Base-by-base conservation (phyloP, 352 stramenopile species). In the Phytopythium ostracodes region DNA sequence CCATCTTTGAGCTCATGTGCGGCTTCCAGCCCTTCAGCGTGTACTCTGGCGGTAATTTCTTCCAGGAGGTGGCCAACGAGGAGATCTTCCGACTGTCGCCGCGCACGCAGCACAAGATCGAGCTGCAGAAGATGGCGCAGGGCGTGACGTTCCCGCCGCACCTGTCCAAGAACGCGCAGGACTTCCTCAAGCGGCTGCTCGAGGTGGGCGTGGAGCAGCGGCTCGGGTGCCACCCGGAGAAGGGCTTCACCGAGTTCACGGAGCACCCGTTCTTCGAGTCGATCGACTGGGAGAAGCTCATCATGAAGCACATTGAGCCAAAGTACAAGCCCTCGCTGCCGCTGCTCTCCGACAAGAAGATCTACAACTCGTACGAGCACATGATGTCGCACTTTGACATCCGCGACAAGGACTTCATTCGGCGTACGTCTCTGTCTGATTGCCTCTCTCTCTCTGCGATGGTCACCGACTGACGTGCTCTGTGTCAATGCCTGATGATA, bases 331-430 rank as follows among this genome's bases (percentile, higher is more conserved):
- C 87, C 10, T 70, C 64, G 11, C 59, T 94, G 50, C 70, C 80
- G 18, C 64, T 77, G 42, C 71, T 90, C 38, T 84, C 73, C 38
- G 85, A 93, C 66, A 91, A 91, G 66, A 89, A 88, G 63, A 89
- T 91, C 51, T 94, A 93, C 68, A 89, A 87, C 58, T 88, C 73
- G 12, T 96, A 93, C 64, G 79, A 93, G 50, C 78, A 92, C 59
- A 92, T 94, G 82, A 94, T 96, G 85, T 84, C 85, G n/a, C 76
- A 92, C 60, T 91, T 94, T 57, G 81, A 94, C 62, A 85, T 86
- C 63, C 80, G 82, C 20, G 79, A 94, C 73, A 89, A 91, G 72
- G 76, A 90, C 70, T 91, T 92, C 66, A 88, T 88, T 64, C 79
- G 87, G 75, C 76, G 82, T 95, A 80, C 58, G 82, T 85, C 29